Conservation (phyloP, 306 rosid species). For the Potentilla sterilis region DNA sequence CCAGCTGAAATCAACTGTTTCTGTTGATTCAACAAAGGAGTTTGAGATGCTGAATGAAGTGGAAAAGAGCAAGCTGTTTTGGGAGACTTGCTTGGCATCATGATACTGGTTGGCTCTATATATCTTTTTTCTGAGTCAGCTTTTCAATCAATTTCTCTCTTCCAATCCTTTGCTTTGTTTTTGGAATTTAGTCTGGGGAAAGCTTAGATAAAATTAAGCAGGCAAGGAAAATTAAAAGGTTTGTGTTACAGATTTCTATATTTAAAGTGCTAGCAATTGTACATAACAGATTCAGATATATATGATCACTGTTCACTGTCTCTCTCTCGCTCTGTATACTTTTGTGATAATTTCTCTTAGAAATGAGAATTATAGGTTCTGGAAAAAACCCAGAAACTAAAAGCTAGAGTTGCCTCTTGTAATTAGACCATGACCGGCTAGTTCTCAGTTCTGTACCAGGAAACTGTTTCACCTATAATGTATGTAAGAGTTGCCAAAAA, state of each 20-base stretch:
- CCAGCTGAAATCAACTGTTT: slow-evolving; percentile 41
- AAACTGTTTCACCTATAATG: background rate
- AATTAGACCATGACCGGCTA: background rate
- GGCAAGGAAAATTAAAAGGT: background rate
- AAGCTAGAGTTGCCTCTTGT: background rate
- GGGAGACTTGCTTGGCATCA: slow-evolving; percentile 97
- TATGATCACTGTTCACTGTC: background rate
- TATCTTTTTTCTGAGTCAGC: background rate
- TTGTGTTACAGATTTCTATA: background rate
- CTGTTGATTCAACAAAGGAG: slow-evolving; percentile 51
- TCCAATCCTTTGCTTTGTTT: background rate
- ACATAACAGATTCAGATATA: slow-evolving; percentile 17
- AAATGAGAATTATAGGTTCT: background rate
- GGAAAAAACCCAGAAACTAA: slow-evolving; percentile 4
- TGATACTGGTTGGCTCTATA: slow-evolving; percentile 21
- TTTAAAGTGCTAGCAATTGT: slow-evolving; percentile 14
- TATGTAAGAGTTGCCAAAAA: background rate
- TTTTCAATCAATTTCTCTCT: background rate
- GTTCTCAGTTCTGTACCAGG: background rate
- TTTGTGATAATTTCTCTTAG: background rate
- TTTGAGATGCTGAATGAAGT: slow-evolving; percentile 54
- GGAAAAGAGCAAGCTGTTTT: slow-evolving; percentile 76
- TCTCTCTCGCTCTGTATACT: background rate
- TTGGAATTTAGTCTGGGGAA: background rate
- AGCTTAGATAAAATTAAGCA: background rate